Conservation (phyloP, 2,329 filamentous ascomycete species). For the Cryphonectria carpinicola region DNA sequence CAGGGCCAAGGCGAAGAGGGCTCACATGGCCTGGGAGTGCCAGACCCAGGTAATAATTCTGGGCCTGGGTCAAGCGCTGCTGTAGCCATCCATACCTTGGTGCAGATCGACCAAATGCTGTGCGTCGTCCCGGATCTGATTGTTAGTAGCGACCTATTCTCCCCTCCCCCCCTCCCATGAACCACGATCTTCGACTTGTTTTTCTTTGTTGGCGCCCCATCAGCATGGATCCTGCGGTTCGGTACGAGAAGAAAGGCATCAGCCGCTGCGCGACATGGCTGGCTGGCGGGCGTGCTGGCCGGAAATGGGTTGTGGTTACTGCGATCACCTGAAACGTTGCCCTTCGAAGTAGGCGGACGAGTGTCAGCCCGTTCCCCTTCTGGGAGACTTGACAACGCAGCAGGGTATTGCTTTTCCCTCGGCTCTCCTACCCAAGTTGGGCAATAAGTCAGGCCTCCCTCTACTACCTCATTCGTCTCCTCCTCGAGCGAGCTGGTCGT, state of each 20-base stretch:
- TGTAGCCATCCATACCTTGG: constrained; percentile 13
- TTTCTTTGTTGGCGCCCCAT: constrained; percentile 30
- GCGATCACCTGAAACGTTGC: constrained; percentile 8
- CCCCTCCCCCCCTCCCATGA: constrained; percentile 36
- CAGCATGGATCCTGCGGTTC: constrained; percentile 32
- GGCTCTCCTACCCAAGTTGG: constrained; percentile 11
- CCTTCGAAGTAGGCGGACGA: not conserved
- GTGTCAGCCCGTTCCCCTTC: not conserved
- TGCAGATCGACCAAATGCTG: constrained; percentile 10
- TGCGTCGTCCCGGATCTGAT: constrained; percentile 12
- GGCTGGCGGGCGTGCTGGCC: constrained; percentile 4
- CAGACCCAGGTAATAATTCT: constrained; percentile 18
- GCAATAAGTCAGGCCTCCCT: constrained; percentile 16
- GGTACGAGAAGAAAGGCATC: constrained; percentile 31
- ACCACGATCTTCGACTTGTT: constrained; percentile 43
- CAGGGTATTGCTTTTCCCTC: constrained; percentile 15
- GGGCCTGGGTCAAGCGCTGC: constrained; percentile 19
- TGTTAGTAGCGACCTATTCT: constrained; percentile 37
- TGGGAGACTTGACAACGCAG: constrained; percentile 9
- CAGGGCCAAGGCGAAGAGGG: constrained; percentile 17
- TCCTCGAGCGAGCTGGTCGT: constrained; percentile 2
- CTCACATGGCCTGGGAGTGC: constrained; percentile 31
- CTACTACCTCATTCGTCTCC: constrained; percentile 17
- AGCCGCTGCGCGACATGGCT: constrained; percentile 9
- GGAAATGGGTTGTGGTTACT: not conserved